Conservation (phyloP, 2,329 filamentous ascomycete genomes). For the Alternaria gaisen region DNA sequence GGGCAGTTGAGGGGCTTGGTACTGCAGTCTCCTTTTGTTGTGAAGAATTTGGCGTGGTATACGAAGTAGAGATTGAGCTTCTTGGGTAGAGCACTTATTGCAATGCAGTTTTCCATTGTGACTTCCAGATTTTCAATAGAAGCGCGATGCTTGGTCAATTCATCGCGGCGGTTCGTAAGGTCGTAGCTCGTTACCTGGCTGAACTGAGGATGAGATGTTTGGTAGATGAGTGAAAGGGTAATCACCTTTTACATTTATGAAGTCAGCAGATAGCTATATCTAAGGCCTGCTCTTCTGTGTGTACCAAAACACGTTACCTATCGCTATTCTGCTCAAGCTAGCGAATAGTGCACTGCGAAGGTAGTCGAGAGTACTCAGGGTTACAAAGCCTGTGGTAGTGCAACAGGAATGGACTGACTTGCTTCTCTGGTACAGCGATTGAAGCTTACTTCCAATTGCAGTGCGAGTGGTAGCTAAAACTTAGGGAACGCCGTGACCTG, state of each 20-base stretch:
- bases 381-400: no score
- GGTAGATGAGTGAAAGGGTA: slow-evolving; percentile 12
- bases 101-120: slow-evolving; percentile 58
- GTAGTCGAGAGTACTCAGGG: slow-evolving; percentile 55
- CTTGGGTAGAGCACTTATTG: slow-evolving; percentile 62
- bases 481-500: slow-evolving; percentile 68
- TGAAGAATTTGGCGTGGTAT: slow-evolving; percentile 75
- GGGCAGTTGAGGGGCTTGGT: background rate
- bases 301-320: no score
- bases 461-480: slow-evolving; percentile 67
- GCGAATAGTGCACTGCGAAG: slow-evolving; percentile 34
- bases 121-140: no score
- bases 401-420: slow-evolving; percentile 3
- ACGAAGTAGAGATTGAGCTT: slow-evolving; percentile 73
- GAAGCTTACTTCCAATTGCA: slow-evolving; percentile 68
- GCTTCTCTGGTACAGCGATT: slow-evolving; percentile 68
- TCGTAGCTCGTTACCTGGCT: no score
- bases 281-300: no score
- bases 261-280: no score
- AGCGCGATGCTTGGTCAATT: no score
- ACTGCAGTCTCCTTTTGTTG: slow-evolving; percentile 48
- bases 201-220: no score
- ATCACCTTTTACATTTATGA: no score
- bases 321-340: no score
- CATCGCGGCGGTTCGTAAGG: no score